Conservation (phyloP, 164 flowering plant genomes). For the Piper betle region DNA sequence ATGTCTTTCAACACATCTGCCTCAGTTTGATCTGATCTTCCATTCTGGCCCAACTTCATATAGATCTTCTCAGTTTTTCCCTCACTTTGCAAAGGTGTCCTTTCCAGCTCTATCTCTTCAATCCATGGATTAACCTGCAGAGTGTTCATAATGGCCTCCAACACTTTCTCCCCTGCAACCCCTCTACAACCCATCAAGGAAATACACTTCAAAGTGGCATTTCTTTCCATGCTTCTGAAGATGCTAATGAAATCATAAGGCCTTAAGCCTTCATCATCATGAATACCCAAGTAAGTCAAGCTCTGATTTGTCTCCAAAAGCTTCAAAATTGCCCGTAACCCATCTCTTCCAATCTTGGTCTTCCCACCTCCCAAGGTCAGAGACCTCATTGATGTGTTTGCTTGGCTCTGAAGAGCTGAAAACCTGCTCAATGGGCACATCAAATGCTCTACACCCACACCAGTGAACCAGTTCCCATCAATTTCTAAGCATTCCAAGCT, state of each 20-base stretch:
- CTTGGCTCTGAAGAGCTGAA: slow-evolving; percentile 66
- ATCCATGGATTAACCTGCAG: slow-evolving; percentile 87
- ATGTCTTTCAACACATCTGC: slow-evolving; percentile 66
- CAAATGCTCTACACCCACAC: slow-evolving; percentile 75
- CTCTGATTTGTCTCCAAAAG: slow-evolving; percentile 67
- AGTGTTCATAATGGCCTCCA: slow-evolving; percentile 58
- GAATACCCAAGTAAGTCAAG: slow-evolving; percentile 44
- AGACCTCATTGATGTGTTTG: slow-evolving; percentile 57
- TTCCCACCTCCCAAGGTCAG: slow-evolving; percentile 65
- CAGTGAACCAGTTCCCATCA: slow-evolving; percentile 68
- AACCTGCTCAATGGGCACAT: slow-evolving; percentile 83
- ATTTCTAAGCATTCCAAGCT: slow-evolving; percentile 44
- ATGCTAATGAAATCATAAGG: slow-evolving; percentile 52
- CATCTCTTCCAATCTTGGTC: slow-evolving; percentile 63
- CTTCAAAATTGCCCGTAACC: slow-evolving; percentile 52
- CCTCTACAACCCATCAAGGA: slow-evolving; percentile 82
- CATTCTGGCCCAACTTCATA: slow-evolving; percentile 67
- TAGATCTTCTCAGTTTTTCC: slow-evolving; percentile 54
- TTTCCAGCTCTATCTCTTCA: slow-evolving; percentile 65
- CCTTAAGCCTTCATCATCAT: slow-evolving; percentile 54
- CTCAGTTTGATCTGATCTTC: slow-evolving; percentile 32
- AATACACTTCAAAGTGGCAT: slow-evolving; percentile 51
- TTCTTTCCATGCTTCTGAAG: slow-evolving; percentile 64
- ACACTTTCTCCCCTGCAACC: slow-evolving; percentile 52
- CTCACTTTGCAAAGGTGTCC: slow-evolving; percentile 59